Conservation (phyloP, 2,329 filamentous ascomycete species). For the Phialemoniopsis sp. region DNA sequence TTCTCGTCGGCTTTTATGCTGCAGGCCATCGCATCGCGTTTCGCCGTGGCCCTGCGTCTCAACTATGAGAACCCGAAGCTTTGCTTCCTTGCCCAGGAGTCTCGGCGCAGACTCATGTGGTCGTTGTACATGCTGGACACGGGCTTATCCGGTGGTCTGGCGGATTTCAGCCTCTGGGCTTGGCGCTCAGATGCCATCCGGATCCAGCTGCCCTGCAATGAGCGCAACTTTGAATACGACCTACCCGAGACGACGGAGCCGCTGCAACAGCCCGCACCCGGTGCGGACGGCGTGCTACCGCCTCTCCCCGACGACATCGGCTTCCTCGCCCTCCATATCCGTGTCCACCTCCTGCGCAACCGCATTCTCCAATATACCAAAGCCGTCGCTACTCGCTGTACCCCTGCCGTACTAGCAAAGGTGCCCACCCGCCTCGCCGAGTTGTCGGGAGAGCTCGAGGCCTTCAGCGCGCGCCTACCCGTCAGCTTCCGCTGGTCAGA, state of each 20-base stretch:
- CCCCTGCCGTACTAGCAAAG: constrained; percentile 36
- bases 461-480: constrained; percentile 49
- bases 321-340: constrained; percentile 51
- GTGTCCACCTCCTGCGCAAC: constrained; percentile 50
- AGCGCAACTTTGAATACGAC: constrained; percentile 52
- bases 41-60: constrained; percentile 43
- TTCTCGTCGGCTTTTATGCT: constrained; percentile 45
- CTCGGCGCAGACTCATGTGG: constrained; percentile 42
- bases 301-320: constrained; percentile 49
- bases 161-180: constrained; percentile 41
- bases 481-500: constrained; percentile 55
- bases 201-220: constrained; percentile 44
- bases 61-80: constrained; percentile 42
- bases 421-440: constrained; percentile 43
- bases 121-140: constrained; percentile 43
- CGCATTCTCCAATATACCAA: constrained; percentile 51
- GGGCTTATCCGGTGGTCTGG: constrained; percentile 38
- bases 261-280: constrained; percentile 36
- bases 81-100: constrained; percentile 38
- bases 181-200: constrained; percentile 31
- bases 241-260: constrained; percentile 50
- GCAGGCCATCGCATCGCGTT: constrained; percentile 38
- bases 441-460: constrained; percentile 38
- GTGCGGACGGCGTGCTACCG: constrained; percentile 34
- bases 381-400: constrained; percentile 23